These are phyloP conservation scores for Ambispora gerdemannii DNA, from an alignment of 192 early-diverging fungal species.

Conservation along the genomic window DNA sequence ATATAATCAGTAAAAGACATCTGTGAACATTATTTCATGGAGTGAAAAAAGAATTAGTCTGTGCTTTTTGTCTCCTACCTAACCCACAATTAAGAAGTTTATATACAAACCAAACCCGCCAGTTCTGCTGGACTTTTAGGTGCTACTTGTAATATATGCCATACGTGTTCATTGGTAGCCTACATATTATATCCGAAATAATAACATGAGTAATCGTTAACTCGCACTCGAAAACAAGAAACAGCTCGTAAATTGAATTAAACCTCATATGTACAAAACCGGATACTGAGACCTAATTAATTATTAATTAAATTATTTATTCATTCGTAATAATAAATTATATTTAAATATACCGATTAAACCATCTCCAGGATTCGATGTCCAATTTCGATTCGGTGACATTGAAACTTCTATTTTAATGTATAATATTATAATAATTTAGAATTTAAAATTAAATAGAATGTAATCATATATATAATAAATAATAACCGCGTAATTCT, in stretches of 20 bases:
- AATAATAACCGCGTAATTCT: slow-evolving; percentile 43
- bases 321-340: neutral
- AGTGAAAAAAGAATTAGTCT: neutral
- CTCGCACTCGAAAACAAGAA: slow-evolving; percentile 48
- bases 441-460: neutral
- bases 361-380: slow-evolving; percentile 36
- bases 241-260: slow-evolving; percentile 51
- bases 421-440: neutral
- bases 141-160: slow-evolving; percentile 65
- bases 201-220: too few relatives aligned
- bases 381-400: slow-evolving; percentile 36
- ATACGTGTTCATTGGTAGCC: slow-evolving; percentile 54
- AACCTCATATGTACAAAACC: slow-evolving; percentile 65
- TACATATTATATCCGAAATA: slow-evolving; percentile 21
- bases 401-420: slow-evolving; percentile 33
- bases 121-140: slow-evolving; percentile 66
- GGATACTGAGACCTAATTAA: slow-evolving; percentile 57
- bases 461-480: neutral
- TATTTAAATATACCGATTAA: slow-evolving; percentile 36
- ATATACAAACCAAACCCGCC: slow-evolving; percentile 58
- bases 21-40: neutral
- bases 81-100: too few relatives aligned
- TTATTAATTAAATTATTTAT: neutral
- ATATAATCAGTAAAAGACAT: slow-evolving; percentile 65
- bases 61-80: too few relatives aligned